Conservation (phyloP, 78 protist genomes). For the Capsaspora owczarzaki region DNA sequence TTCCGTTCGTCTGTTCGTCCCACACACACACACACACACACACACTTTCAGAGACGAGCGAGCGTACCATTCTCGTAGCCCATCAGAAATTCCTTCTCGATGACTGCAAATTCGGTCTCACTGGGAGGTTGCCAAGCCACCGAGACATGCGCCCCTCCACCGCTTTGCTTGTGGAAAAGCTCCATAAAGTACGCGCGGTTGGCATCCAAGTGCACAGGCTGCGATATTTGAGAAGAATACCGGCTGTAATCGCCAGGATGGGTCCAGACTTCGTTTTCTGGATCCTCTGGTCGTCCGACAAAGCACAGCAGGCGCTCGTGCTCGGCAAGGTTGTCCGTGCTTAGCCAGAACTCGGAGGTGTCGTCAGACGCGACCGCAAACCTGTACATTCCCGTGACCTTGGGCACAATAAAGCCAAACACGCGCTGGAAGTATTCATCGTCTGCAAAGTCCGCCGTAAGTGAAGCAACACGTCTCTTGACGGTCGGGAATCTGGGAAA, state of each 20-base stretch:
- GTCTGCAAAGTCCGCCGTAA: no score
- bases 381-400: not conserved
- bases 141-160: not conserved
- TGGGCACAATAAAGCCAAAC: not conserved
- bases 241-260: not conserved
- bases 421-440: slow-evolving; percentile 1
- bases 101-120: not conserved
- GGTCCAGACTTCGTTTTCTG: not conserved
- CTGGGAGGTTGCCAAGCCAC: not conserved
- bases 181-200: not conserved
- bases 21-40: not conserved
- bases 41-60: not conserved
- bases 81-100: not conserved
- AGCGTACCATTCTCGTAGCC: not conserved
- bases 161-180: not conserved
- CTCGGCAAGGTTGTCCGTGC: not conserved
- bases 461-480: no score
- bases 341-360: not conserved
- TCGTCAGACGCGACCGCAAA: not conserved
- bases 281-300: not conserved
- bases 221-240: not conserved
- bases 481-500: no score
- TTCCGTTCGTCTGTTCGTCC: no score
- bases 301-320: not conserved
- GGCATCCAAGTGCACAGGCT: not conserved